phyloP scores from a whole-genome alignment of 208 protist genomes.

The Naegleria gruberi region DNA sequence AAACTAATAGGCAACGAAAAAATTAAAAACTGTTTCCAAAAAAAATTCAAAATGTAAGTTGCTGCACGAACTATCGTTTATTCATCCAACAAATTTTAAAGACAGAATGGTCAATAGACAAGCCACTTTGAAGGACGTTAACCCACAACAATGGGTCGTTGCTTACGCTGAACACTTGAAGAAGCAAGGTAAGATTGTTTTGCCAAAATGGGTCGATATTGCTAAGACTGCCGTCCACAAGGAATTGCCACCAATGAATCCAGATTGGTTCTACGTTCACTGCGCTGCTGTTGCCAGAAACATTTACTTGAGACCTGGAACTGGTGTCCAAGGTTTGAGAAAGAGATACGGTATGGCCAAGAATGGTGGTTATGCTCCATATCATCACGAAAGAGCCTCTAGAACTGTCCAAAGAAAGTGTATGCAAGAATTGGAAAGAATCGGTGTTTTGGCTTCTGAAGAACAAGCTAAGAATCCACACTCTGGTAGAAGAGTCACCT shows the following conservation, averaged over 20 bases:
- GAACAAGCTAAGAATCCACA: neutral
- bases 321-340: constrained; percentile 81
- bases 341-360: constrained; percentile 83
- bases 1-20: neutral
- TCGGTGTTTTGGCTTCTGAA: constrained; percentile 60
- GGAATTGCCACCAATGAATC: constrained; percentile 89
- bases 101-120: neutral
- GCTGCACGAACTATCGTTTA: neutral
- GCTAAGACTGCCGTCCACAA: constrained; percentile 89
- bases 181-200: constrained; percentile 75
- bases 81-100: neutral
- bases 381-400: constrained; percentile 70
- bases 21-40: neutral
- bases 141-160: constrained; percentile 86
- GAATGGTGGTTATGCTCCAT: constrained; percentile 68
- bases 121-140: constrained; percentile 77
- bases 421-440: constrained; percentile 84
- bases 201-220: constrained; percentile 91
- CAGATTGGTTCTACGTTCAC: constrained; percentile 96
- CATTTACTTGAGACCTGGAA: constrained; percentile 86
- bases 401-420: constrained; percentile 76
- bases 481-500: constrained; percentile 77
- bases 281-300: constrained; percentile 88
- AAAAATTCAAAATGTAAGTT: neutral
- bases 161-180: constrained; percentile 88